Base-by-base conservation (phyloP, 163 green algal genomes). In the Prototheca stagnorum region DNA sequence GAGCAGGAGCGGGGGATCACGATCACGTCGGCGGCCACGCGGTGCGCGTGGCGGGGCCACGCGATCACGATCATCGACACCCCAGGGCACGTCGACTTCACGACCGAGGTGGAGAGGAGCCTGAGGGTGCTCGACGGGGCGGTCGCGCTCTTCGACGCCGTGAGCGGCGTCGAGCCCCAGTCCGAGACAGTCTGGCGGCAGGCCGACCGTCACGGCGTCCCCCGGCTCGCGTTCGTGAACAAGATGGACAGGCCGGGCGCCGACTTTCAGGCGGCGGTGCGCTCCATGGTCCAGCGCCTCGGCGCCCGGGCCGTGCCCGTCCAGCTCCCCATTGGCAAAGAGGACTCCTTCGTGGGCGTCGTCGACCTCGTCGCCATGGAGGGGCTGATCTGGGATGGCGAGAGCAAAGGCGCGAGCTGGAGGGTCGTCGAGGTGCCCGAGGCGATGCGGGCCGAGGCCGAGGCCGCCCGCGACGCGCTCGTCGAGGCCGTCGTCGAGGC, bases 51-150 rank as follows among this genome's bases (percentile, higher is more conserved):
- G 91, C 77, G 92, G 21, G 76, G 84, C 55, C 73, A 95, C 68
- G 74, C 85, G 42, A 90, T 99, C 67, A 99, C 98, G 70, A 93
- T 99, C 68, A 99, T 99, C 56, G 91, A 99, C 73, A 99, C 91
- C 5, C 91, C 91, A 22, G 85, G 86, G 21, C 85, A 94, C 74
- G 84, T 95, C 17, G 84, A 95, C 73, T 93, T 93, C 68, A 93
- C 84, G 16, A 72, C 93, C 25, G 84, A 94, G 76, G 83, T 98
- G 44, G 91, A 99, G 82, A 88, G 91, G 65, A 86, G 88, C 4
- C 79, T 99, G 64, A 79, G 87, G 34, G 91, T 99, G 59, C 77
- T 99, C 41, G 91, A 99, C 72, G 91, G 91, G 29, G 82, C 84
- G 19, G 79, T 99, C 21, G 82, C 78, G 35, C 61, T 94, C 39